These are phyloP conservation scores for Euphrasia arctica DNA, from an alignment of 305 asterid species.

Conservation along the genomic window DNA sequence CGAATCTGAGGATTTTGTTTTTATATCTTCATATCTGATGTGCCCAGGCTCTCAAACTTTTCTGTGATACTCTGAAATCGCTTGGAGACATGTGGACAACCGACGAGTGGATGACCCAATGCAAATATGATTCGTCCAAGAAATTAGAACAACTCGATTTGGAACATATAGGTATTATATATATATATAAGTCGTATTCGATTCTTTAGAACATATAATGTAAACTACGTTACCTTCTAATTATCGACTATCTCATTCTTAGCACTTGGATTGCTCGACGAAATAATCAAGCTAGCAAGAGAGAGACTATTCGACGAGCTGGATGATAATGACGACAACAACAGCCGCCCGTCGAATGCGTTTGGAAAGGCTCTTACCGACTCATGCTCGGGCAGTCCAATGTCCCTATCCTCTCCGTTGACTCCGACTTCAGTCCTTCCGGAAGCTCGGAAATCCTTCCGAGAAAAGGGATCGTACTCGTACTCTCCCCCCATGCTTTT, in stretches of 20 bases:
- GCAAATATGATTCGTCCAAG: conserved; percentile 42
- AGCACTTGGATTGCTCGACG: conserved; percentile 78
- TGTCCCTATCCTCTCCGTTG: conserved; percentile 48
- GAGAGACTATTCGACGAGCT: conserved; percentile 63
- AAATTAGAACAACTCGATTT: conserved; percentile 38
- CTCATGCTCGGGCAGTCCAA: conserved; percentile 42
- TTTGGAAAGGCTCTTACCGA: conserved; percentile 48
- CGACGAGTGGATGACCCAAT: conserved; percentile 65
- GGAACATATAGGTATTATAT: conserved; percentile 1
- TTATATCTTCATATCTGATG: neutral
- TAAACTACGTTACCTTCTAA: neutral
- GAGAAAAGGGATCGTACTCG: conserved; percentile 27
- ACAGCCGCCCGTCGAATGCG: conserved; percentile 43
- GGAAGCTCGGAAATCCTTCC: conserved; percentile 32
- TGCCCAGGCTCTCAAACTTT: conserved; percentile 48
- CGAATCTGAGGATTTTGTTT: neutral
- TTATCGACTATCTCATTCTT: conserved; percentile 26
- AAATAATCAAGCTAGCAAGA: conserved; percentile 62
- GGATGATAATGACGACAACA: conserved; percentile 68
- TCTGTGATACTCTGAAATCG: conserved; percentile 61
- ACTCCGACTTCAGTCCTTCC: conserved; percentile 89
- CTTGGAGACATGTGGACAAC: conserved; percentile 78
- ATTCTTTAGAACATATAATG: no score
- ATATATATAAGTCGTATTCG: no score
- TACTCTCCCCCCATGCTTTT: conserved; percentile 54